Evolutionary conservation across 495 filamentous ascomycete genomes (phyloP), one percentile per base, ranked within the genome.

Genomic region (Talaromyces ruber): DNA sequence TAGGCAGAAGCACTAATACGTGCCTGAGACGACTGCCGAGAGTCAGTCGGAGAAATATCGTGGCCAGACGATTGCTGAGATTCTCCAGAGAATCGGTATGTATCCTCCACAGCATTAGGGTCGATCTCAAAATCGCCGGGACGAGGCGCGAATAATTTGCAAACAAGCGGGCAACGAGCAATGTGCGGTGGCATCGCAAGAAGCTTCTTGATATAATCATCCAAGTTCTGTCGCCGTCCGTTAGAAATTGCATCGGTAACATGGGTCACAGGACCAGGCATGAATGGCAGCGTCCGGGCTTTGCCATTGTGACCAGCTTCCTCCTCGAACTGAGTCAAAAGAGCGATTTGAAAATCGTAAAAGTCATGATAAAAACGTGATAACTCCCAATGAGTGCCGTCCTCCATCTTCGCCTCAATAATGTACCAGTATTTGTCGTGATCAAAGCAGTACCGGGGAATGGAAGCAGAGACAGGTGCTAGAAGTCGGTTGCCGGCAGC

Each of bases 341-440:
- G 87, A 18, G 90, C 87, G 70, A 98, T 98, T 72, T 98, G 94
- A 74, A 98, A 96, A 70, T 98, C 94, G 73, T 98, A 98, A 71
- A 98, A 98, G 71, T 98, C 95, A 70, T 97, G 91, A 68, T 98
- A 98, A 68, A 92, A 94, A 55, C 94, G 84, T 56, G 90, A 91
- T 50, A 98, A 76, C 70, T 95, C 92, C 92, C 93, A 98, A 67
- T 89, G 87, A 51, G 88, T 84, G 39, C 92, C 93, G 70, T 97
- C 92, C 65, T 96, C 92, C 76, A 98, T 86, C 65, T 86, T 80
- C 26, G 89, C 91, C 69, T 98, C 93, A 61, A 98, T 91, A 58
- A 96, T 89, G 71, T 97, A 98, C 92, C 94, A 98, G 71, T 98
- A 98, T 66, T 96, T 96, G 70, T 96, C 93, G 70, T 97, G 92